Percentiles rank a stretch among this genome's conserved stretches.
These are phyloP conservation scores for Mikania micrantha DNA, from an alignment of 129 eudicot genomes.

Conservation along the genomic window DNA sequence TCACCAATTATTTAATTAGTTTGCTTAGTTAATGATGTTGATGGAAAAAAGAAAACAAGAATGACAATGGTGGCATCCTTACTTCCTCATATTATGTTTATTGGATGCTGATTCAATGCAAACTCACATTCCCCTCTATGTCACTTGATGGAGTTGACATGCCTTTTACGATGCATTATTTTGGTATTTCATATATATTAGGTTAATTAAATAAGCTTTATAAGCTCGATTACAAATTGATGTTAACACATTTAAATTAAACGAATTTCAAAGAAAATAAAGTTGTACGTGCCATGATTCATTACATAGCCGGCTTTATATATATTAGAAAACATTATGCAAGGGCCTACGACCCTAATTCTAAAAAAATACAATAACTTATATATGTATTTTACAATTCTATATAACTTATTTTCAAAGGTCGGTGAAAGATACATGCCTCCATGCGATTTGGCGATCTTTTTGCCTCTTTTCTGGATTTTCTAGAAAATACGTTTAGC, in stretches of 20 bases:
- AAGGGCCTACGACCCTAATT: too few species aligned
- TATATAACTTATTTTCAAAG: too few species aligned
- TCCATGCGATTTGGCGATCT: too few species aligned
- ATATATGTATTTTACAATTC: too few species aligned
- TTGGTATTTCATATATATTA: background rate
- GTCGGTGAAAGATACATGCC: too few species aligned
- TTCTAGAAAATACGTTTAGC: too few species aligned
- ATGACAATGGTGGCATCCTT: conserved; percentile 24
- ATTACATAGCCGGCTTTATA: too few species aligned
- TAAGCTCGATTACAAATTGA: background rate
- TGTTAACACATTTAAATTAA: background rate
- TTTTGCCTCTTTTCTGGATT: too few species aligned
- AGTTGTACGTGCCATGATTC: background rate
- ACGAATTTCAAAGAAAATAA: too few species aligned
- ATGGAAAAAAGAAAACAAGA: background rate
- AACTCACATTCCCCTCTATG: conserved; percentile 1
- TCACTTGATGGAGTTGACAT: conserved; percentile 17
- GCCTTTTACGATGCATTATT: background rate
- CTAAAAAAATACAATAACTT: too few species aligned
- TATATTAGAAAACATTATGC: too few species aligned
- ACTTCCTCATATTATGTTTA: conserved; percentile 7
- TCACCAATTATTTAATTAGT: background rate
- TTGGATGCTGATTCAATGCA: conserved; percentile 28
- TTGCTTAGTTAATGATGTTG: background rate
- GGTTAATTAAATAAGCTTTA: background rate